Conservation (phyloP, 306 rosid species). For the Biancaea sappan region DNA sequence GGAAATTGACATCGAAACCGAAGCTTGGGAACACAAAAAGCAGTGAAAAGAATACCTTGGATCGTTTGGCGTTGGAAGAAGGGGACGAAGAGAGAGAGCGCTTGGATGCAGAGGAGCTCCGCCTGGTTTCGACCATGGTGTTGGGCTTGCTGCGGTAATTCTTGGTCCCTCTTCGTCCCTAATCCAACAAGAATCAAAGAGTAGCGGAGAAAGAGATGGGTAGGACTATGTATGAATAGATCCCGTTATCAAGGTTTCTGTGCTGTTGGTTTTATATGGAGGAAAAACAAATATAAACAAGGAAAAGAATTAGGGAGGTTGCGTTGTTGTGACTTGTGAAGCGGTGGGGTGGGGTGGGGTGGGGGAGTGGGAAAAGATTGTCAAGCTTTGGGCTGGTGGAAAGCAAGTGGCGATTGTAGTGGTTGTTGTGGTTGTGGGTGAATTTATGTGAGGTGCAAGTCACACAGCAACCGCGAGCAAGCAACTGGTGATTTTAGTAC, state of each 20-base stretch:
- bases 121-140: constrained; percentile 88
- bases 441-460: background rate
- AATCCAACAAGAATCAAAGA: constrained; percentile 46
- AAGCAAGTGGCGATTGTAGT: background rate
- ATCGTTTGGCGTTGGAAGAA: constrained; percentile 65
- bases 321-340: background rate
- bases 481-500: too few species aligned
- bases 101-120: constrained; percentile 81
- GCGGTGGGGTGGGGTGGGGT: background rate
- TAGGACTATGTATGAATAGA: constrained; percentile 40
- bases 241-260: constrained; percentile 28
- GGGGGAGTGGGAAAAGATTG: background rate
- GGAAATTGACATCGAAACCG: background rate
- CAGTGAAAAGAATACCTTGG: constrained; percentile 56
- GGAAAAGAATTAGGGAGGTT: background rate
- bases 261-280: constrained; percentile 2
- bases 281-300: background rate
- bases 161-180: constrained; percentile 40
- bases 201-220: background rate
- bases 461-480: too few species aligned
- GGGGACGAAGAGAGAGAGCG: constrained; percentile 72
- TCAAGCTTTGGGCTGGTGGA: background rate
- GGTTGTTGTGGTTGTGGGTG: background rate
- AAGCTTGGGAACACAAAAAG: background rate
- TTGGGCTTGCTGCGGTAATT: background rate